Percentiles rank a stretch among this genome's conserved stretches.
These are phyloP conservation scores for Porcisia deanei DNA, from an alignment of 208 protist species.

Conservation along the genomic window DNA sequence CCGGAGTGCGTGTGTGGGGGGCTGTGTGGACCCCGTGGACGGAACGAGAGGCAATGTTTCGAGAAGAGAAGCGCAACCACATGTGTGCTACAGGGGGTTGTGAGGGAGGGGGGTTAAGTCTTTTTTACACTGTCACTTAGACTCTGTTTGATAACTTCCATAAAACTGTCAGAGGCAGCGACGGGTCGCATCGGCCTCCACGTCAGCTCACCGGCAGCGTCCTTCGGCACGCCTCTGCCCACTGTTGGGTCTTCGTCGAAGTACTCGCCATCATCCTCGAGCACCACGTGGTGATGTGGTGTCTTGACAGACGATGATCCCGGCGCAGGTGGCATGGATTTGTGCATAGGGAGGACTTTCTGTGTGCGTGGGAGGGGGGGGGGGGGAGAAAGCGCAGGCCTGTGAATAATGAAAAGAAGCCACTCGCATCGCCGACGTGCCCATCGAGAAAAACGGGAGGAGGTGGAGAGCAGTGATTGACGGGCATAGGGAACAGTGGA, in stretches of 20 bases:
- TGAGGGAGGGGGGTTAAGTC: not conserved
- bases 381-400: not conserved
- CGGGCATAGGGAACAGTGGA: not conserved
- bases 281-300: conserved; percentile 45
- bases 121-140: not conserved
- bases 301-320: not conserved
- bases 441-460: not conserved
- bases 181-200: conserved; percentile 52
- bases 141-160: conserved; percentile 26
- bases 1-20: not conserved
- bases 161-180: conserved; percentile 25
- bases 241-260: conserved; percentile 85
- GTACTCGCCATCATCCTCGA: conserved; percentile 76
- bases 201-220: conserved; percentile 43
- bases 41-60: not conserved
- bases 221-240: conserved; percentile 66
- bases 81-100: not conserved
- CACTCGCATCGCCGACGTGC: not conserved
- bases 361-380: conserved; percentile 1
- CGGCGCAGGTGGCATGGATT: not conserved
- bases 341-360: not conserved
- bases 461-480: not conserved
- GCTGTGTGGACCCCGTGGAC: not conserved
- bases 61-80: not conserved
- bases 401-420: not conserved